Evolutionary conservation across 768 basidiomycete species (phyloP), one percentile per base, ranked within the genome.

Genomic region (Hortiboletus campestris): DNA sequence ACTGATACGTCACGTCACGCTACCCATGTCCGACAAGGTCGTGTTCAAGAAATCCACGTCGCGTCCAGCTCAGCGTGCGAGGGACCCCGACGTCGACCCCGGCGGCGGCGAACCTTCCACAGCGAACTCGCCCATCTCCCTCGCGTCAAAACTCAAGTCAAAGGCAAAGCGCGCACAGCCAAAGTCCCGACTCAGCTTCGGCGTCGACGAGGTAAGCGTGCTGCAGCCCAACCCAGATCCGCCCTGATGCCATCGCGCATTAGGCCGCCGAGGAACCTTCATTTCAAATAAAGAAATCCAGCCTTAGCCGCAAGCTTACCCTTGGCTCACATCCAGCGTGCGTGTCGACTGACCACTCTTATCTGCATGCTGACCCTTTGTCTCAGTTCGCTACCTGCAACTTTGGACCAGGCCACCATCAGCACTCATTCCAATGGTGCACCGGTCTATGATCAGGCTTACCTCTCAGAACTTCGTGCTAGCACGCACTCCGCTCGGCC

Each of bases 281-380:
- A 0, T 92, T 94, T 67, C 78, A 88, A 74, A 75, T 93, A 17
- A 93, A 91, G 69, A 94, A 91, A 72, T 91, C 89, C 2, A 86
- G 70, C 50, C 75, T 93, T 42, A 92, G 90, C 63, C 75, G 76
- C 57, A 89, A 87, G 61, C 65, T 89, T 58, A 65, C 81, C 2
- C 70, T 88, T 40, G 81, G 82, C 14, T 79, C 75, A 45, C 80
- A 80, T 68, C 76, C 84, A 49, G 74, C 81, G 82, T 84, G 51
- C 50, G 71, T 67, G 20, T 12, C 43, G 55, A 28, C 38, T 32
- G 22, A 20, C 34, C 6, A 31, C 14, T 12, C 13, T 45, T n/a
- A 38, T 38, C 51, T 47, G 46, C 8, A 14, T 28, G 32, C 57
- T 62, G 25, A 67, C 49, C n/a, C 10, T 34, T 56, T 45, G 59